Evolutionary conservation across 371 early-diverging fungal genomes (phyloP), one percentile per base, ranked within the genome.

Genomic region (Pancytospora philotis): DNA sequence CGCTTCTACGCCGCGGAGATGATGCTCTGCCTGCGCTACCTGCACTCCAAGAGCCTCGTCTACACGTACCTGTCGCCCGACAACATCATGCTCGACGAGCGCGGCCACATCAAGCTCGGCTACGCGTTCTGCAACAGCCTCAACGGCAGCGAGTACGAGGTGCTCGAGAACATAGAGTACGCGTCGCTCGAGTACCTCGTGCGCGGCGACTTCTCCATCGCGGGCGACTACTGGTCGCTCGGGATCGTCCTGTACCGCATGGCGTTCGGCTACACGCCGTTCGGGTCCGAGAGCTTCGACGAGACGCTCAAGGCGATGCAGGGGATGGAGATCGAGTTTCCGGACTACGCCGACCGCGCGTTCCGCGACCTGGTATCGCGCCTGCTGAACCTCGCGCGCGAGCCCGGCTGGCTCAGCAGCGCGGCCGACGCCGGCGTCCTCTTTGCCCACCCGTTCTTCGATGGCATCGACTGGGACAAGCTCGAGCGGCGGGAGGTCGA

Each of bases 41-140:
- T 95, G 38, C 96, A 96, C 83, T 82, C 83, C 48, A 83, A 87
- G 68, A 87, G 90, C 73, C 89, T 92, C 53, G 88, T 93, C 65
- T 94, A 93, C 82, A 85, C 94, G 32, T 93, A 93, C 79, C 77
- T 93, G 48, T 91, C 92, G 76, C 94, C 94, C 16, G 92, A 93
- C 41, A 72, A 57, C 58, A 71, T 77, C 35, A 66, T 68, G 56
- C 16, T 77, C 61, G 50, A 41, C 22, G 55, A 55, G 8, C 62
- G 56, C 34, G 78, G 78, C 13, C 74, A 77, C 49, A 72, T 77
- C 8, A 77, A 77, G 41, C 49, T 77, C 37, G 61, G 56, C 45
- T 71, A 53, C 50, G 64, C 61, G 22, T 76, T 76, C 66, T 51
- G 76, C n/a, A 76, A 76, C 48, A 10, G 37, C 10, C 61, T 69